Conservation (phyloP, 2,329 filamentous ascomycete species). For the Fusarium tupiense region DNA sequence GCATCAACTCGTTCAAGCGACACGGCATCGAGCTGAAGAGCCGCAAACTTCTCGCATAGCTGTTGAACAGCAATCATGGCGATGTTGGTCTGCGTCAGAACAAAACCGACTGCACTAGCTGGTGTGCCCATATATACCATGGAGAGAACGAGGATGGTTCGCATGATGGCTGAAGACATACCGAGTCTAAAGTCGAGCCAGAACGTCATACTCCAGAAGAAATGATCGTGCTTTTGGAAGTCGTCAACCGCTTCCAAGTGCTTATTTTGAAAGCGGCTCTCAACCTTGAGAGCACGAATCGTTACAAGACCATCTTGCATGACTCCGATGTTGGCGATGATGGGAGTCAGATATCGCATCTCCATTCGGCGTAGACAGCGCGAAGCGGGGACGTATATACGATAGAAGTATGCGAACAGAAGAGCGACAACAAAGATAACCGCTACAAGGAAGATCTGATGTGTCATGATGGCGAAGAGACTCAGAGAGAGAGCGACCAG, state of each 20-base stretch:
- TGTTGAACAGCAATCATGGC: conserved; percentile 53
- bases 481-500: conserved; percentile 77
- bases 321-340: conserved; percentile 93
- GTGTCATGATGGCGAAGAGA: conserved; percentile 79
- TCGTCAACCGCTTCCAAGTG: conserved; percentile 85
- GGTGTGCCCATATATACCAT: conserved; percentile 80
- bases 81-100: conserved; percentile 66
- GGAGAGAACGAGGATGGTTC: conserved; percentile 76
- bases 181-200: conserved; percentile 84
- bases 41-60: conserved; percentile 82
- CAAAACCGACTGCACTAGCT: conserved; percentile 84
- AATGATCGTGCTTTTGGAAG: conserved; percentile 95
- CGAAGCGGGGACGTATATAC: conserved; percentile 81
- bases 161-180: conserved; percentile 71
- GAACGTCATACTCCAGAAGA: conserved; percentile 89
- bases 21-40: conserved; percentile 91
- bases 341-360: conserved; percentile 86
- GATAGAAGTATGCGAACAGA: conserved; percentile 78
- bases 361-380: conserved; percentile 85
- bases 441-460: conserved; percentile 79
- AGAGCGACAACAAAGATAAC: conserved; percentile 75
- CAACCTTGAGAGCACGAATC: conserved; percentile 83
- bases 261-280: conserved; percentile 80
- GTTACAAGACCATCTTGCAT: conserved; percentile 87
- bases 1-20: conserved; percentile 89